Base-by-base conservation (phyloP, 495 filamentous ascomycete species). In the Rusavskia elegans region DNA sequence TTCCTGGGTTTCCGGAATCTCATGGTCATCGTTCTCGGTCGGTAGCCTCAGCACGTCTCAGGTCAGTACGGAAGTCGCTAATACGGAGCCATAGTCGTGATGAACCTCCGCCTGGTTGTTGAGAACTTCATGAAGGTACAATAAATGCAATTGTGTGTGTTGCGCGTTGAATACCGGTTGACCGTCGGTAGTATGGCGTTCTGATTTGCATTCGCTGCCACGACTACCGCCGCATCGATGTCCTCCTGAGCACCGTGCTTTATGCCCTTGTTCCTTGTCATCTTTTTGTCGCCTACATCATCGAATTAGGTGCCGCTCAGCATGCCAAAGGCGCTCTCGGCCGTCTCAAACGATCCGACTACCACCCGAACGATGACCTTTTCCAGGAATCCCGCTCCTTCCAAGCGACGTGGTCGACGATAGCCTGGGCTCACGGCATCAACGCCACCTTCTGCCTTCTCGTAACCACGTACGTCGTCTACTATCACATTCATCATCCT, bases 1-100 rank as follows among this genome's bases (percentile, higher is more conserved):
- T 97, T 96, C 62, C 64, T 95, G 40, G 92, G 92, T 0, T 97
- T 98, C 59, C 74, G 89, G 32, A 98, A 98, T 58, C 72, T 98
- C 45, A 96, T 96, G 90, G 86, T 95, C 13, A 81, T 97, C 55
- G 86, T 95, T 37, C 67, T 96, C 49, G 80, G 88, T 92, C 76
- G 39, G 71, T 60, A 19, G 41, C 21, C 39, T 32, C 36, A 44
- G 41, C 29, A 0, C 21, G 39, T 25, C 9, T 20, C 21, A 49
- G 29, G 23, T 16, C 6, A 6, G 20, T 39, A 30, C 20, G 4
- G 8, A 17, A 42, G 4, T 42, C 23, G 55, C 56, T 64, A 37
- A 62, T 58, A 45, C 48, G 21, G 23, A 27, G n/a, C 44, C 17
- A 21, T 61, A 86, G 87, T 96, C 59, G 89, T 89, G 42, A 88